phyloP scores from a whole-genome alignment of 305 asterid species.

The Coffea humblotiana region DNA sequence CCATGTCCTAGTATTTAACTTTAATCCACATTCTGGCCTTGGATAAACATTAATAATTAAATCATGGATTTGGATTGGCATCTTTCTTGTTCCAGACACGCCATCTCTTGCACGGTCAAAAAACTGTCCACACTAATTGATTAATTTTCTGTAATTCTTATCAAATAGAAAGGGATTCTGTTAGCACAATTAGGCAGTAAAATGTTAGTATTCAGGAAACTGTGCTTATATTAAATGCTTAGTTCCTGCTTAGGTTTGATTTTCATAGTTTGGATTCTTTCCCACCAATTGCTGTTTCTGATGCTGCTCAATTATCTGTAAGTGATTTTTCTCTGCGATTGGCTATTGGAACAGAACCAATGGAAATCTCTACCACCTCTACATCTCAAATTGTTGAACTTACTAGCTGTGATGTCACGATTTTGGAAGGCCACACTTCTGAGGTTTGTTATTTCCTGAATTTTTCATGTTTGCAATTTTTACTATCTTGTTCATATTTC shows the following conservation, averaged over 20 bases:
- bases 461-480: background rate
- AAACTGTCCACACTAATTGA: background rate
- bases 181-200: background rate
- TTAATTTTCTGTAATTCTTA: background rate
- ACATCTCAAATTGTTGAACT: slow-evolving; percentile 19
- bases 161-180: background rate
- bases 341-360: slow-evolving; percentile 21
- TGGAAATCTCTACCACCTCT: slow-evolving; percentile 25
- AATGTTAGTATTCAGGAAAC: background rate
- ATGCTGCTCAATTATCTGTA: background rate
- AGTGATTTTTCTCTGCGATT: background rate
- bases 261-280: background rate
- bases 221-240: background rate
- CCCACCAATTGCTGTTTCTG: background rate
- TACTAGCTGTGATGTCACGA: slow-evolving; percentile 25
- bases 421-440: slow-evolving; percentile 31
- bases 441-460: slow-evolving; percentile 25
- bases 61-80: background rate
- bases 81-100: background rate
- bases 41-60: background rate
- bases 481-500: background rate
- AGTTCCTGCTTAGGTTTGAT: background rate
- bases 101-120: background rate
- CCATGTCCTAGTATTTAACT: background rate
- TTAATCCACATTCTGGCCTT: background rate